Evolutionary conservation across 208 protist genomes (phyloP).

Genomic region (Angomonas ambiguus): DNA sequence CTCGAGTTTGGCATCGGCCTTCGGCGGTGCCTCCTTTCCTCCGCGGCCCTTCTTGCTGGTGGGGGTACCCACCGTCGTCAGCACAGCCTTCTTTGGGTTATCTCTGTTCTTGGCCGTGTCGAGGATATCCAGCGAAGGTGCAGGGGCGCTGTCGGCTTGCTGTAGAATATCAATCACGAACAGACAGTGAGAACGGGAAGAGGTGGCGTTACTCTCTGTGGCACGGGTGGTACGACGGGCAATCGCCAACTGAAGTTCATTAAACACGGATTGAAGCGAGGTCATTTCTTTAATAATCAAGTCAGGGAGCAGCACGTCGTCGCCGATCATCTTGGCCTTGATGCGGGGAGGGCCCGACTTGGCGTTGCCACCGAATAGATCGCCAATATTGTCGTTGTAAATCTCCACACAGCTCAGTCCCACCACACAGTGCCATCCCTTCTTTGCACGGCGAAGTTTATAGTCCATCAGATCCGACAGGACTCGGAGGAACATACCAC

Average conservation of each 20-base stretch:
- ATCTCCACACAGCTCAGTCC: slow-evolving; percentile 84
- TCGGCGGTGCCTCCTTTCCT: slow-evolving; percentile 13
- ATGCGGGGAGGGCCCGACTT: slow-evolving; percentile 46
- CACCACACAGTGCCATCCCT: slow-evolving; percentile 74
- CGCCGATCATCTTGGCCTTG: slow-evolving; percentile 77
- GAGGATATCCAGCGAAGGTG: slow-evolving; percentile 58
- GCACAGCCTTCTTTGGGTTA: not conserved
- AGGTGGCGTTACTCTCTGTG: slow-evolving; percentile 82
- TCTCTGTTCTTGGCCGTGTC: slow-evolving; percentile 29
- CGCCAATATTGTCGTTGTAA: slow-evolving; percentile 85
- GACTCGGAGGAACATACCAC: slow-evolving; percentile 87
- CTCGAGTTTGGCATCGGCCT: slow-evolving; percentile 15
- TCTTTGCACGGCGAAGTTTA: slow-evolving; percentile 40
- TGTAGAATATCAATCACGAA: slow-evolving; percentile 90
- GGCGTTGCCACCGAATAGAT: slow-evolving; percentile 64
- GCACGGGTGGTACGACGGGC: slow-evolving; percentile 59
- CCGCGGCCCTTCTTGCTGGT: slow-evolving; percentile 8
- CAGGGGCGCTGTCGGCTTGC: slow-evolving; percentile 54
- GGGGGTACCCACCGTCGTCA: slow-evolving; percentile 5
- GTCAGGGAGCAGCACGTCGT: slow-evolving; percentile 60
- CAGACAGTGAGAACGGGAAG: slow-evolving; percentile 88
- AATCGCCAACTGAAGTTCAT: slow-evolving; percentile 71
- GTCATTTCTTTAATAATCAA: slow-evolving; percentile 65
- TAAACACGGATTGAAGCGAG: slow-evolving; percentile 58
- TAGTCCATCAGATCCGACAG: slow-evolving; percentile 83